Evolutionary conservation across 2,329 filamentous ascomycete genomes (phyloP).

Genomic region (Westerdykella aurantiaca): DNA sequence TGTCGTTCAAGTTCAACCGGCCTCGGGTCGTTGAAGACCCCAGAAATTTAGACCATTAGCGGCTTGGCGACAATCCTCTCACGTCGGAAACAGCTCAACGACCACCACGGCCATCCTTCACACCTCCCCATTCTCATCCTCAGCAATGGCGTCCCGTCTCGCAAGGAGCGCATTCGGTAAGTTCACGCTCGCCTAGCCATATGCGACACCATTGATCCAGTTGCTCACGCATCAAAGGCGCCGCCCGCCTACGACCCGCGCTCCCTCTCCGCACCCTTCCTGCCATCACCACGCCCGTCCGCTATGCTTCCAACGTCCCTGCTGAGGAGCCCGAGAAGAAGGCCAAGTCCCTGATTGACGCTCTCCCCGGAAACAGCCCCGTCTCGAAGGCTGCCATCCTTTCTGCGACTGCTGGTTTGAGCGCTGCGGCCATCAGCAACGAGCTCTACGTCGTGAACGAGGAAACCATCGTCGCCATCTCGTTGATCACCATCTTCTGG

Average conservation of each 20-base stretch:
- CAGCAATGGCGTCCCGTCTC: conserved; percentile 96
- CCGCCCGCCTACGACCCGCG: conserved; percentile 75
- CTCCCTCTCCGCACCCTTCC: conserved; percentile 70
- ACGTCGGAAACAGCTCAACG: conserved; percentile 11
- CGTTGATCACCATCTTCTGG: conserved; percentile 86
- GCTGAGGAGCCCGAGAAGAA: conserved; percentile 90
- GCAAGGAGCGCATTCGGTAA: conserved; percentile 91
- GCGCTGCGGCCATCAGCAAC: conserved; percentile 94
- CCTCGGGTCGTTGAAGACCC: background rate
- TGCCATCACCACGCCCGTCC: conserved; percentile 63
- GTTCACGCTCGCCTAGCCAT: conserved; percentile 40
- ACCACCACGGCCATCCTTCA: conserved; percentile 23
- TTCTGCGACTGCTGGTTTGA: conserved; percentile 83
- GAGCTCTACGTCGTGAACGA: conserved; percentile 99
- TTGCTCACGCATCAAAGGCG: conserved; percentile 55
- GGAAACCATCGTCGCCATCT: conserved; percentile 92
- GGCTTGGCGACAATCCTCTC: conserved; percentile 1
- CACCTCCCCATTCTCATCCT: conserved; percentile 37
- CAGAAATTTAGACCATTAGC: background rate
- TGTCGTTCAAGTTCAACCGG: background rate
- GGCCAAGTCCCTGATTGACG: conserved; percentile 90
- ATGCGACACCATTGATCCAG: conserved; percentile 38
- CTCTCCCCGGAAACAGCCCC: conserved; percentile 85
- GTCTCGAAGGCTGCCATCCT: conserved; percentile 96
- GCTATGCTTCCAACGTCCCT: conserved; percentile 71